Base-by-base conservation (phyloP, 2,329 filamentous ascomycete species). In the Hymenoscyphus albidus region DNA sequence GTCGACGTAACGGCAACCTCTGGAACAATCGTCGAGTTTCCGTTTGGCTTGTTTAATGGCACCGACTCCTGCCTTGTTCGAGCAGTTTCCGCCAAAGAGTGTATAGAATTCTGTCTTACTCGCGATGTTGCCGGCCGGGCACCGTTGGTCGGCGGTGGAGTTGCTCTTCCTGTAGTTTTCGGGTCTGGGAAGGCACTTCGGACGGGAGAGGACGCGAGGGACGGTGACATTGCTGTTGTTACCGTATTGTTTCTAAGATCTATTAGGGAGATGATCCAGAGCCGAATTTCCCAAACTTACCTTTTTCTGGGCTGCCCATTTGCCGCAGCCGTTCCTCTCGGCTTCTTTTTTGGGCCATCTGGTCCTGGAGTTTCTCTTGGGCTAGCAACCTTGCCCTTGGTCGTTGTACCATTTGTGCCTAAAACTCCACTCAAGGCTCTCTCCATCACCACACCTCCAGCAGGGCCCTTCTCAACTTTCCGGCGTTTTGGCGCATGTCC, bases 251-350 rank as follows among this genome's bases (percentile, higher is more conserved):
- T 80, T 72, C 79, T 79, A 71, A 58, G 64, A 44, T 32, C 48
- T 55, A 61, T 73, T 58, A 73, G 69, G 51, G 68, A 44, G 58
- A 58, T 59, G 54, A 38, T 31, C 32, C 48, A 58, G 40, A 4
- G 2, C 31, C 39, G 22, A 32, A 13, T 39, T n/a, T 65, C 14
- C 38, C 58, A 27, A 61, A 79, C 82, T 73, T 82, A 91, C 90
- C 87, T 94, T 93, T 76, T 96, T 79, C 94, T 93, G 38, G 86
- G 76, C 69, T 87, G 86, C n/a, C 86, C 83, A 69, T 91, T 91
- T 3, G 85, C 84, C 1, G 85, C 65, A 79, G 86, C 65, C 83
- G 80, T 69, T 79, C 90, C 82, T 83, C 93, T 78, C 77, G 86
- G 79, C 84, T 85, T 92, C 79, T 93, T 94, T 64, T 89, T 88